Percentiles rank a stretch among this genome's conserved stretches.
Conservation (phyloP, 805 yeast genomes). For the Debaryomyces hansenii region DNA sequence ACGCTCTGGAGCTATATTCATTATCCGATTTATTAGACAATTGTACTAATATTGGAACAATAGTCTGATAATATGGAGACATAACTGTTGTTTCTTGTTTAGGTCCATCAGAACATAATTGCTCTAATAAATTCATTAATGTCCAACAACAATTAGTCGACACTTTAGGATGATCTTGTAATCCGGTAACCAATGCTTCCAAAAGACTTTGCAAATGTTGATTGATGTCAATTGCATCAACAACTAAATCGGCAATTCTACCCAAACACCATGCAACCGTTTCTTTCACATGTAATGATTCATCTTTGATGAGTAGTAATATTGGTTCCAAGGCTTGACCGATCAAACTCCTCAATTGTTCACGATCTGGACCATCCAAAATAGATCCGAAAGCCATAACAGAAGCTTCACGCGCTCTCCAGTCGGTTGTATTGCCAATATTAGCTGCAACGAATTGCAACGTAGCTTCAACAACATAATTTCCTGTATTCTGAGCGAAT, state of each 20-base stretch:
- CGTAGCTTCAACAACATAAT: conserved; percentile 82
- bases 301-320: conserved; percentile 70
- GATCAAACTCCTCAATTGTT: conserved; percentile 64
- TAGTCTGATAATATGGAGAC: conserved; percentile 67
- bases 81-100: conserved; percentile 55
- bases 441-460: conserved; percentile 79
- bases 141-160: conserved; percentile 99
- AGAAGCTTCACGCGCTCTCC: conserved; percentile 96
- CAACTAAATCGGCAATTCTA: conserved; percentile 84
- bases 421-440: conserved; percentile 45
- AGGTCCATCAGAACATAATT: conserved; percentile 58
- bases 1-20: conserved; percentile 85
- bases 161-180: conserved; percentile 88
- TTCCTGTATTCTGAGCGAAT: conserved; percentile 88
- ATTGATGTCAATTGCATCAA: conserved; percentile 69
- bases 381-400: conserved; percentile 99
- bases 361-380: conserved; percentile 87
- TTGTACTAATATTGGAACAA: conserved; percentile 69
- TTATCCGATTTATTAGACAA: conserved; percentile 76
- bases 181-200: conserved; percentile 73
- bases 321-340: conserved; percentile 84
- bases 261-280: conserved; percentile 99
- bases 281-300: conserved; percentile 82
- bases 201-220: conserved; percentile 69
- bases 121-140: conserved; percentile 86